Base-by-base conservation (phyloP, 2,329 filamentous ascomycete species). In the Pezicula carpinea region DNA sequence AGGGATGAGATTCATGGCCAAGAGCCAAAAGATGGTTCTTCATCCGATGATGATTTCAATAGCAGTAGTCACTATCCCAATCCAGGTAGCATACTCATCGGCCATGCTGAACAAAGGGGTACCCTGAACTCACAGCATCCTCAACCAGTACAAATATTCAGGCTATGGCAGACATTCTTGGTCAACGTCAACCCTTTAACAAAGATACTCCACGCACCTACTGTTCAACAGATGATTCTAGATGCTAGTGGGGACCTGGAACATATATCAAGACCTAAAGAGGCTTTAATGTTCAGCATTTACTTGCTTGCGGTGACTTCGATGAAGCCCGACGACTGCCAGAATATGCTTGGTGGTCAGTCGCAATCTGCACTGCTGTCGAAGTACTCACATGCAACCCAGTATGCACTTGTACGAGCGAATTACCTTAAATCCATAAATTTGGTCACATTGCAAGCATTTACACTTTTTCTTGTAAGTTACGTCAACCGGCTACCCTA, bases 111-210 rank as follows among this genome's bases (percentile, higher is more conserved):
- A 22, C n/a, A 15, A 8, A 48, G 54, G 2, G 53, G 72, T 14
- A 65, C 74, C 49, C 58, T 82, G 0, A 65, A 68, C 1, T 59
- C 66, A 2, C 54, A 81, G 0, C 83, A 86, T 52, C 80, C 80
- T 7, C 61, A 73, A 2, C 68, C 75, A 21, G 74, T 82, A 17
- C 77, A 82, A 49, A 81, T 82, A 44, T 76, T 83, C 49, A 75
- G 80, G 54, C 68, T 84, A 15, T 88, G 84, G 83, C 82, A 87
- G 63, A 73, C 79, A 14, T 88, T 85, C 59, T 73, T 87, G 35
- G 76, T 80, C 52, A 86, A 86, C 56, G 78, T 87, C 55, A 82
- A 87, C 54, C 82, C 83, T 0, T 61, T 89, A 5, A 69, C 86
- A 39, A 87, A 86, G 58, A 71, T 87, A 47, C 83, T 80, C 0